Base-by-base conservation (phyloP, 2,329 filamentous ascomycete genomes). In the Fusarium sp. region DNA sequence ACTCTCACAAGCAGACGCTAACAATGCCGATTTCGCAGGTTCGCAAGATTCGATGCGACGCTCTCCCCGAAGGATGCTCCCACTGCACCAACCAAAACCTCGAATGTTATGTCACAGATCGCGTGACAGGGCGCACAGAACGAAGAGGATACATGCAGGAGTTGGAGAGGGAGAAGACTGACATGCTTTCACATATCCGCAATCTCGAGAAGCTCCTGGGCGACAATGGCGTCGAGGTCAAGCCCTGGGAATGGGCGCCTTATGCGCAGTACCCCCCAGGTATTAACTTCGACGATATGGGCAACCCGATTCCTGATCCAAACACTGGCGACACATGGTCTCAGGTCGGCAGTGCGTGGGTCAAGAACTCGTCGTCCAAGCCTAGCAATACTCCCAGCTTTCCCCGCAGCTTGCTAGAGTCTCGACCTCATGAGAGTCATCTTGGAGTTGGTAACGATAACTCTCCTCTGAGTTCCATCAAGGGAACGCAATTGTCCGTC, bases 31-130 rank as follows among this genome's bases (percentile, higher is more conserved):
- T 34, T 46, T 39, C 22, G 19, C 75, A 93, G 91, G 85, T 94
- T 60, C 89, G 94, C 72, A 97, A 97, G 81, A 97, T 97, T 74
- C 89, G 92, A 76, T 97, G 94, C 84, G 94, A 97, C 82, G 91
- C 90, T 55, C 84, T 92, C 40, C 89, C 91, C 33, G 91, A 92
- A 70, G 94, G 93, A 67, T 97, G 94, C 81, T 93, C 92, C 65
- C 91, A 93, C 73, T 97, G 94, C 82, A 83, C 88, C 72, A 89
- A 91, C 79, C 92, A 92, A 76, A 89, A 89, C 68, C 88, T 92
- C 73, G 88, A 92, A 75, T 97, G 94, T 81, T 91, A 88, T 80
- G 94, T 94, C 55, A 97, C 94, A 60, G 94, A 97, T 79, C 90
- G 94, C 73, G 93, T 96, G 75, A 94, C 92, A 5, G 92, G 93